A percentile compares a stretch with the other conserved stretches of the same genome.
Conservation (phyloP, 495 filamentous ascomycete genomes). For the Hamigera avellanea region DNA sequence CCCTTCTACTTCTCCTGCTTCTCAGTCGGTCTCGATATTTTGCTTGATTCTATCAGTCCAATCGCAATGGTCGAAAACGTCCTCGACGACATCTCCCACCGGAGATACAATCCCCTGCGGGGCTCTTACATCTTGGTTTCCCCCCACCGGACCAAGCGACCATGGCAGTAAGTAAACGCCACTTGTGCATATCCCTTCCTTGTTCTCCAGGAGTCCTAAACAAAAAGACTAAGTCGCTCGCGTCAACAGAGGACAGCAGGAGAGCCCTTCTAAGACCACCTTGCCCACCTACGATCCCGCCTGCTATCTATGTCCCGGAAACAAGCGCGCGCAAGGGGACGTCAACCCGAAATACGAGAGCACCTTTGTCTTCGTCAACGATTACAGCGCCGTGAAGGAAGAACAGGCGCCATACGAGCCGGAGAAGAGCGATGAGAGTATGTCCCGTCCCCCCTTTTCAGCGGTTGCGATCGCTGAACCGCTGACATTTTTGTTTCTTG, state of each 20-base stretch:
- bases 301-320: slow-evolving; percentile 96
- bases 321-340: slow-evolving; percentile 83
- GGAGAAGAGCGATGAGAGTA: slow-evolving; percentile 38
- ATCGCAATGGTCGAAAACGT: slow-evolving; percentile 51
- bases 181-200: no score
- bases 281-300: slow-evolving; percentile 72
- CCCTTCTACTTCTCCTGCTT: no score
- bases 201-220: no score
- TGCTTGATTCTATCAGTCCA: background rate
- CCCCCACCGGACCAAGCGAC: slow-evolving; percentile 88
- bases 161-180: slow-evolving; percentile 77
- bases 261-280: slow-evolving; percentile 63
- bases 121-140: slow-evolving; percentile 89
- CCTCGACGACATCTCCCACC: slow-evolving; percentile 93
- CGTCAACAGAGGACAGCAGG: slow-evolving; percentile 85
- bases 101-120: slow-evolving; percentile 83
- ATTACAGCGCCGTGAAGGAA: slow-evolving; percentile 95
- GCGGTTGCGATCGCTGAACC: background rate
- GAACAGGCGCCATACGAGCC: slow-evolving; percentile 61
- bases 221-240: no score
- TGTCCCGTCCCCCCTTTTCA: slow-evolving; percentile 1
- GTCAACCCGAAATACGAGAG: slow-evolving; percentile 73
- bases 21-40: no score
- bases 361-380: slow-evolving; percentile 94
- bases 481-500: background rate